Conservation (phyloP, 495 filamentous ascomycete species). For the Hypoxylon cercidicola region DNA sequence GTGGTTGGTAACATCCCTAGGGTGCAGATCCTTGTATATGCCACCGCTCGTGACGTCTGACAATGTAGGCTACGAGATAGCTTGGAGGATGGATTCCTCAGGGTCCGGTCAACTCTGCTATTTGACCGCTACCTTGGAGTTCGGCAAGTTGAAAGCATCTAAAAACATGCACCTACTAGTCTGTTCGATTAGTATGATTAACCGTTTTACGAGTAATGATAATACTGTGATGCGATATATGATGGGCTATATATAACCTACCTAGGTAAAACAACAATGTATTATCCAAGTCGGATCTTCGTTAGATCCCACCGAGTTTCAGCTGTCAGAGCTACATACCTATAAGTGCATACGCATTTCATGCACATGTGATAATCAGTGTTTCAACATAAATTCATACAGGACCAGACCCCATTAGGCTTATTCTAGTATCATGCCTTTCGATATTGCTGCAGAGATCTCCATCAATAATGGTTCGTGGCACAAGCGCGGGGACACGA, state of each 20-base stretch:
- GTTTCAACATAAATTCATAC: not conserved
- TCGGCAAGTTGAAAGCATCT: not conserved
- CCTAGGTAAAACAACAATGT: slow-evolving; percentile 8
- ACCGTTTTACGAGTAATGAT: not conserved
- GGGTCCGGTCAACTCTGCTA: slow-evolving; percentile 23
- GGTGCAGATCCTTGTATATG: slow-evolving; percentile 33
- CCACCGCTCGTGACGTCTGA: slow-evolving; percentile 34
- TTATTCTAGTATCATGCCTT: too few species aligned
- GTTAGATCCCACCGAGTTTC: not conserved
- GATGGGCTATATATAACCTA: not conserved
- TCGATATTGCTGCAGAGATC: too few species aligned
- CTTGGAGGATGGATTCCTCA: slow-evolving; percentile 16
- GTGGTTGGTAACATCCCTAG: slow-evolving; percentile 13
- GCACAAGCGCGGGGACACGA: slow-evolving; percentile 6
- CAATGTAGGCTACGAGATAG: slow-evolving; percentile 22
- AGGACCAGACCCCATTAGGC: too few species aligned
- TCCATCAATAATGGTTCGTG: slow-evolving; percentile 1
- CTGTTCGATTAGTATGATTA: not conserved
- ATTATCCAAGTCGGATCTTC: slow-evolving; percentile 2
- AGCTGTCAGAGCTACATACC: not conserved
- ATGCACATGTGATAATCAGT: too few species aligned
- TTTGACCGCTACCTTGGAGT: slow-evolving; percentile 11
- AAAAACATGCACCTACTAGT: not conserved
- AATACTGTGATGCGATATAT: not conserved
- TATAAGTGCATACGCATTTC: not conserved